phyloP scores from a whole-genome alignment of 225 moss, liverwort and hornwort genomes.

The Marchantia polymorpha region DNA sequence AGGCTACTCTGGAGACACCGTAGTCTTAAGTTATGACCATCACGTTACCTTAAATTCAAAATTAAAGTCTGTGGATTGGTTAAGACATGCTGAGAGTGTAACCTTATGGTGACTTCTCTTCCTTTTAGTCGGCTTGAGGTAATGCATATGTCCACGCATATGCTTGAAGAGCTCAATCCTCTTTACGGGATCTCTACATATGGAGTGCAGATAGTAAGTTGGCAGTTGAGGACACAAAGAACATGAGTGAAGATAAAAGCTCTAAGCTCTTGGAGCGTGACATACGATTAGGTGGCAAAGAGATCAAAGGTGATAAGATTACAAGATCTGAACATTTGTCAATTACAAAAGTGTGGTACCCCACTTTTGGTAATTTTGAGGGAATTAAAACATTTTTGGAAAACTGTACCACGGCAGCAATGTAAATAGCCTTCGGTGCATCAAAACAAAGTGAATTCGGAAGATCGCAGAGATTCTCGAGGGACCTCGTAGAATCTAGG shows the following conservation, averaged over 20 bases:
- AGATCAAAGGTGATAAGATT: slow-evolving; percentile 6
- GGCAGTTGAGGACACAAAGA: background rate
- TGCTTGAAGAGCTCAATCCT: background rate
- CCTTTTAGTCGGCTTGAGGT: background rate
- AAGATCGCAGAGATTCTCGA: no score
- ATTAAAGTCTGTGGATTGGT: background rate
- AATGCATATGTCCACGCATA: background rate
- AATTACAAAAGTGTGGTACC: no score
- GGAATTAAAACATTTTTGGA: no score
- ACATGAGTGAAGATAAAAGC: background rate
- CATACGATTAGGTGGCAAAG: slow-evolving; percentile 42
- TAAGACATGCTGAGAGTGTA: background rate
- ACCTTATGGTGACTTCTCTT: background rate
- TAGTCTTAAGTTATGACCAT: slow-evolving; percentile 9
- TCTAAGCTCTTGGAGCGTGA: slow-evolving; percentile 40
- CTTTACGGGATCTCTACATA: background rate
- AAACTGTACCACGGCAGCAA: no score
- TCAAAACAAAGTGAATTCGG: no score
- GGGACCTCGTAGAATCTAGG: no score
- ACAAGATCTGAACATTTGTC: background rate
- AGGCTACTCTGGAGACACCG: background rate
- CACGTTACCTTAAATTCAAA: background rate
- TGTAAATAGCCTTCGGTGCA: no score
- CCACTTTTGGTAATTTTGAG: no score
- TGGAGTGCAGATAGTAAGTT: background rate